Conservation (phyloP, 805 yeast species). For the Cyberlindnera bimundalis region DNA sequence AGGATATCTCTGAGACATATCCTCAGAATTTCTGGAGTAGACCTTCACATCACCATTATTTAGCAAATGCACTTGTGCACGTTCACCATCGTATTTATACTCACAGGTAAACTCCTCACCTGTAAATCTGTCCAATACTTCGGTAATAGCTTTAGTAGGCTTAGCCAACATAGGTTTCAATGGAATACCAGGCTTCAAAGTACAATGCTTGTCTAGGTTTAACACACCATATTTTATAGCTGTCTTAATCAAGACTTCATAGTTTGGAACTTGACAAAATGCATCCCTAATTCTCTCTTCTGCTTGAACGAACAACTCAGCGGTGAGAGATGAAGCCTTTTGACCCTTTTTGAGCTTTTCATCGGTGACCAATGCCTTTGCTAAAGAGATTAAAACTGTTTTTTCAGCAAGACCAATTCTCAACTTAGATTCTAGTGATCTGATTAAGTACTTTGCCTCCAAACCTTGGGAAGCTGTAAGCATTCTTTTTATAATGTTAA, state of each 20-base stretch:
- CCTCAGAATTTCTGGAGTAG: slow-evolving; percentile 93
- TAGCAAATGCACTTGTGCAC: slow-evolving; percentile 88
- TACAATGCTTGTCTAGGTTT: slow-evolving; percentile 62
- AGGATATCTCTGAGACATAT: slow-evolving; percentile 95
- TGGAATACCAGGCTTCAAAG: slow-evolving; percentile 88
- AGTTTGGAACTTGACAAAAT: slow-evolving; percentile 86
- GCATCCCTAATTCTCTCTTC: slow-evolving; percentile 83
- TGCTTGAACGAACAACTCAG: slow-evolving; percentile 53
- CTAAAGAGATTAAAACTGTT: slow-evolving; percentile 77
- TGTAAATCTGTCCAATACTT: slow-evolving; percentile 84
- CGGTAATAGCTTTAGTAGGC: slow-evolving; percentile 93
- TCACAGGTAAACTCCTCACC: slow-evolving; percentile 89
- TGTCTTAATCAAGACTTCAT: slow-evolving; percentile 68
- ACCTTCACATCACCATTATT: slow-evolving; percentile 64
- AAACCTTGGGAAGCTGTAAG: slow-evolving; percentile 79
- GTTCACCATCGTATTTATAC: slow-evolving; percentile 95
- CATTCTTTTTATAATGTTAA: slow-evolving; percentile 75
- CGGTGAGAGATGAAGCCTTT: slow-evolving; percentile 23
- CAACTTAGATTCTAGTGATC: slow-evolving; percentile 89
- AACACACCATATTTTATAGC: slow-evolving; percentile 66
- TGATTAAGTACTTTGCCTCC: slow-evolving; percentile 87
- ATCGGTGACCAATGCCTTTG: slow-evolving; percentile 72
- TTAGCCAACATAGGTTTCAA: slow-evolving; percentile 97
- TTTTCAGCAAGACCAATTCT: slow-evolving; percentile 94
- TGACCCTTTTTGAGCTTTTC: slow-evolving; percentile 42